These are phyloP conservation scores for Apiospora rasikravindrae DNA, from an alignment of 2,329 filamentous ascomycete species.

Conservation along the genomic window DNA sequence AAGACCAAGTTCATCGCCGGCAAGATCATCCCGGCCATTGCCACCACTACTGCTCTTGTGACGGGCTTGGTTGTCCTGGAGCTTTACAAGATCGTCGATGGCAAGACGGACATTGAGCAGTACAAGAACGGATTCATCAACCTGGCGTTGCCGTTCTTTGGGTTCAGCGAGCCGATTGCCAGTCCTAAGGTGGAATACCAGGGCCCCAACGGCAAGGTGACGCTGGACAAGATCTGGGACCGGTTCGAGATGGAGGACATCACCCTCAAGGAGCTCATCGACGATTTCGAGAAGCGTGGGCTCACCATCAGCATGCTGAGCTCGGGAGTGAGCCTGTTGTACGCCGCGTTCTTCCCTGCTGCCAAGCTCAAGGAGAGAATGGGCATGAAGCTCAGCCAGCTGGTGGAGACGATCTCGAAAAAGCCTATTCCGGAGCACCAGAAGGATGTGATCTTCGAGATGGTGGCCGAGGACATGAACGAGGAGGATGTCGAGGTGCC, in stretches of 20 bases:
- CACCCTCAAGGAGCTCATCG: conserved; percentile 81
- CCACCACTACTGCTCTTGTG: conserved; percentile 93
- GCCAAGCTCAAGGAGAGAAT: conserved; percentile 81
- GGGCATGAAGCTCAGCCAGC: conserved; percentile 81
- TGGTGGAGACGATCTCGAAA: conserved; percentile 89
- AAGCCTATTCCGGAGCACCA: conserved; percentile 90
- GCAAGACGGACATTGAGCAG: conserved; percentile 94
- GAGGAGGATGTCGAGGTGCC: conserved; percentile 97
- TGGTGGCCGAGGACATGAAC: conserved; percentile 85
- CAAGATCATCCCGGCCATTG: conserved; percentile 99
- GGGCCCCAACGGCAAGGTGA: conserved; percentile 78
- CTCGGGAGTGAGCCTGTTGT: conserved; percentile 94
- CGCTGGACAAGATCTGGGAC: conserved; percentile 97
- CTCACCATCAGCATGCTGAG: conserved; percentile 90
- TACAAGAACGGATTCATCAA: conserved; percentile 99
- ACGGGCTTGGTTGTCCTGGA: conserved; percentile 93
- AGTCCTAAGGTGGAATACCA: conserved; percentile 92
- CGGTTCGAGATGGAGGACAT: conserved; percentile 90
- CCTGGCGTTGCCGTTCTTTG: conserved; percentile 94
- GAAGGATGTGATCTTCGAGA: conserved; percentile 95
- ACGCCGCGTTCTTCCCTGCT: conserved; percentile 88
- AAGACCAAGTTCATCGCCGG: conserved; percentile 99
- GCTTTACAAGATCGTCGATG: conserved; percentile 95
- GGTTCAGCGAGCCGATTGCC: conserved; percentile 94
- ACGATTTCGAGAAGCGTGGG: conserved; percentile 80